Evolutionary conservation across 495 filamentous ascomycete genomes (phyloP), one percentile per base, ranked within the genome.

Genomic region (Lasiosphaeriaceae sp.): DNA sequence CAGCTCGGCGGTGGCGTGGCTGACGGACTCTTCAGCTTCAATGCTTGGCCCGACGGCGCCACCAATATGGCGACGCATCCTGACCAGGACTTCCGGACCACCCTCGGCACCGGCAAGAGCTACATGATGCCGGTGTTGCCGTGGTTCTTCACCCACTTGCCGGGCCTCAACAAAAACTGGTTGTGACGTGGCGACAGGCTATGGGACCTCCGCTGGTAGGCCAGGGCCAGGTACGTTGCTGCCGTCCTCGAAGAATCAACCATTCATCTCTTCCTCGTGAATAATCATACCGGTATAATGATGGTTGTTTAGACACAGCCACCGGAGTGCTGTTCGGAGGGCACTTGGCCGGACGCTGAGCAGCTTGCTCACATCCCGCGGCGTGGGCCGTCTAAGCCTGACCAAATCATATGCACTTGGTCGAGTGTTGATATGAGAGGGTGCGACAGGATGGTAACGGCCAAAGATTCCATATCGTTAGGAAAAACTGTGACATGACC

Each of bases 201-300:
- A 3, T 90, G 86, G 88, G 80, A 80, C 35, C 68, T 75, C 31
- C 77, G 83, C 19, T 86, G 84, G 83, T 61, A 70, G 14, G n/a
- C n/a, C n/a, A n/a, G n/a, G n/a, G n/a, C n/a, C n/a, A n/a, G n/a
- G n/a, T 63, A 84, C 49, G 75, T 86, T 7, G 58, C 83, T 12
- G 57, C 66, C 12, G 63, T 83, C 3, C 58, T 86, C n/a, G 77
- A 86, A 67, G 83, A 86, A 23, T 69, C 88, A 46, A 85, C 81
- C 34, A 87, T 83, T 85, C 88, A 88, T 55, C 85, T 88, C 58
- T 88, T 80, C 55, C 83, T 83, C 52, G 85, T 87, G 67, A 35
- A 12, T 35, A 35, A 35, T 12, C 12, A 35, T 35, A 35, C 12
- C 12, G 12, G 12, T 35, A 35, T 7, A 35, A 12, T 35, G n/a